A percentile compares a stretch with the other conserved stretches of the same genome.
Evolutionary conservation across 352 stramenopile genomes (phyloP).

Genomic region (Lagenidium giganteum): DNA sequence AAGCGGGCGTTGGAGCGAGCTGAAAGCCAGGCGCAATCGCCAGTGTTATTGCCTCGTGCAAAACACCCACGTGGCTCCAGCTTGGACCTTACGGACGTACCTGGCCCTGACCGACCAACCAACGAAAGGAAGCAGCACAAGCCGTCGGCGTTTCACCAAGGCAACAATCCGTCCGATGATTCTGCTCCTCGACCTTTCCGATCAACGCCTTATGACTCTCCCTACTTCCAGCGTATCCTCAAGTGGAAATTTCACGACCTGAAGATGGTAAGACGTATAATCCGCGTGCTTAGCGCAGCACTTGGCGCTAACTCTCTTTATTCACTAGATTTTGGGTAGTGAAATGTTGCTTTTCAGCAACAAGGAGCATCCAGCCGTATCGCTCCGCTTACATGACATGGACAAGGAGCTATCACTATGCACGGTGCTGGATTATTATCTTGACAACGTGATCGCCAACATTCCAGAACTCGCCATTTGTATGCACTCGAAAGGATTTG

Average conservation of each 20-base stretch:
- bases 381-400: constrained; percentile 81
- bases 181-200: too few relatives aligned
- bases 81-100: too few relatives aligned
- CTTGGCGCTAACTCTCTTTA: background rate
- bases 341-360: constrained; percentile 83
- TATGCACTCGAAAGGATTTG: constrained; percentile 82
- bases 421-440: constrained; percentile 82
- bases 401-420: constrained; percentile 79
- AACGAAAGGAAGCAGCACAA: too few relatives aligned
- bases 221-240: constrained; percentile 68
- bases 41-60: too few relatives aligned
- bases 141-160: too few relatives aligned
- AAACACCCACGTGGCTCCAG: too few relatives aligned
- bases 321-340: constrained; percentile 61
- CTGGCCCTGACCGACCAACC: too few relatives aligned
- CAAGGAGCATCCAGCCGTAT: constrained; percentile 76
- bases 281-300: background rate
- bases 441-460: constrained; percentile 86
- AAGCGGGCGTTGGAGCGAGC: too few relatives aligned
- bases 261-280: constrained; percentile 54
- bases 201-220: too few relatives aligned
- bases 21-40: too few relatives aligned
- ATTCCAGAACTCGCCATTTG: constrained; percentile 83
- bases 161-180: too few relatives aligned
- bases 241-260: constrained; percentile 87